Evolutionary conservation across 208 protist genomes (phyloP).

Genomic region (Naegleria fowleri): DNA sequence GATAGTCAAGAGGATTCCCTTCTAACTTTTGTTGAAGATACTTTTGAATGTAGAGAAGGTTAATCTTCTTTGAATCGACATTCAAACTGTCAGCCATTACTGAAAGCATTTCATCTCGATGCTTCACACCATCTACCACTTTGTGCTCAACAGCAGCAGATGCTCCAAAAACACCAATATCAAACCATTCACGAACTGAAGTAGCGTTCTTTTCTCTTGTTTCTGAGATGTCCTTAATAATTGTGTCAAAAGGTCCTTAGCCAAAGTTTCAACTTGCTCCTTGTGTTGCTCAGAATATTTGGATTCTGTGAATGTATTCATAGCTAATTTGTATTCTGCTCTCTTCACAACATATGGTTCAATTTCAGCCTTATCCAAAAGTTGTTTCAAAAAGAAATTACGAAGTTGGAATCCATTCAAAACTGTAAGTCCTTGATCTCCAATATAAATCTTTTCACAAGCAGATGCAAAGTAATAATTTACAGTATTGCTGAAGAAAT

Average conservation of each 20-base stretch:
- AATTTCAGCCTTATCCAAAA: not conserved
- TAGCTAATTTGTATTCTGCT: not conserved
- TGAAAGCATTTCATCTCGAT: not conserved
- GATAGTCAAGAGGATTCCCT: not conserved
- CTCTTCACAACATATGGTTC: not conserved
- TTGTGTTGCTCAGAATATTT: not conserved
- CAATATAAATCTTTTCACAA: not conserved
- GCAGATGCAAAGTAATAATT: not conserved
- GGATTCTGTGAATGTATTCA: not conserved
- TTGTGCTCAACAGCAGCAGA: not conserved
- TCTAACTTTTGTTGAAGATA: conserved; percentile 2
- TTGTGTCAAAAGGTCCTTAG: not conserved
- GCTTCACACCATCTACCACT: not conserved
- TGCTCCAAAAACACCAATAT: not conserved
- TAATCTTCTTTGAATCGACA: not conserved
- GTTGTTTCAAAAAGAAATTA: not conserved
- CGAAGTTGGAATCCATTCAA: not conserved
- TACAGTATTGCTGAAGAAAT: not conserved
- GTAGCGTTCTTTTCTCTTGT: not conserved
- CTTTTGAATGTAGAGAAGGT: not conserved
- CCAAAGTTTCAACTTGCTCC: not conserved
- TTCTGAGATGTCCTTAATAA: not conserved
- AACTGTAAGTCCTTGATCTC: not conserved
- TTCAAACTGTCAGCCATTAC: not conserved
- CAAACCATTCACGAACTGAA: not conserved